Percentiles rank a stretch among this genome's conserved stretches.
These are phyloP conservation scores for Oehlia diaphana DNA, from an alignment of 192 early-diverging fungal genomes.

Conservation along the genomic window DNA sequence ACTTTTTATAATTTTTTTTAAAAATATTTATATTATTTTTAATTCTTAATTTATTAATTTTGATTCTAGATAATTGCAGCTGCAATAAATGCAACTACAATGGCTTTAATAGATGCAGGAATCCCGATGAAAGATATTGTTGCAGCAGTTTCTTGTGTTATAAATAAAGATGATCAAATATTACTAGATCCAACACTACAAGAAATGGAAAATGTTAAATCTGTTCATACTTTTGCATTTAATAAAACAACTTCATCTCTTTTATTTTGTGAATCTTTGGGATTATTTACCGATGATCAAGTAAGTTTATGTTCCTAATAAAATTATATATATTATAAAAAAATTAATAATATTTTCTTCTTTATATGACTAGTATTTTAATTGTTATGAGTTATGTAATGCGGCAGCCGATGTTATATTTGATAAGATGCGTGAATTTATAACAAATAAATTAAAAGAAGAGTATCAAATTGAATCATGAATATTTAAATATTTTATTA, in stretches of 20 bases:
- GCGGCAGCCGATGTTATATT: constrained; percentile 28
- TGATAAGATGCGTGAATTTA: not conserved
- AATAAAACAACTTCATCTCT: constrained; percentile 50
- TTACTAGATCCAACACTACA: constrained; percentile 78
- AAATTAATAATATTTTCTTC: not conserved
- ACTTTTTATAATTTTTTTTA: not conserved
- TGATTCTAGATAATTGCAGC: constrained; percentile 61
- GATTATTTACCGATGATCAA: constrained; percentile 69
- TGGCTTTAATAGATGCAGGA: constrained; percentile 91
- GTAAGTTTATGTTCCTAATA: constrained; percentile 33
- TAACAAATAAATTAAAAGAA: not conserved
- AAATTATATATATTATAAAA: not conserved
- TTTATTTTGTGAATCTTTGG: constrained; percentile 71
- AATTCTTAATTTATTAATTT: not conserved
- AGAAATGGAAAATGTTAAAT: constrained; percentile 70
- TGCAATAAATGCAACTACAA: constrained; percentile 77
- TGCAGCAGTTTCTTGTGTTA: constrained; percentile 69
- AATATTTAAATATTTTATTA: too few species aligned
- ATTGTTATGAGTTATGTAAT: constrained; percentile 38
- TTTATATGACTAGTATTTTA: constrained; percentile 36
- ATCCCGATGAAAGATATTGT: constrained; percentile 74
- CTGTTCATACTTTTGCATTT: constrained; percentile 87
- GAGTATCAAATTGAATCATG: not conserved
- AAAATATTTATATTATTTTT: not conserved
- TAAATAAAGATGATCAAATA: constrained; percentile 58